Percentiles rank a stretch among this genome's conserved stretches.
Conservation (phyloP, 768 basidiomycete genomes). For the Kwoniella dejecticola region DNA sequence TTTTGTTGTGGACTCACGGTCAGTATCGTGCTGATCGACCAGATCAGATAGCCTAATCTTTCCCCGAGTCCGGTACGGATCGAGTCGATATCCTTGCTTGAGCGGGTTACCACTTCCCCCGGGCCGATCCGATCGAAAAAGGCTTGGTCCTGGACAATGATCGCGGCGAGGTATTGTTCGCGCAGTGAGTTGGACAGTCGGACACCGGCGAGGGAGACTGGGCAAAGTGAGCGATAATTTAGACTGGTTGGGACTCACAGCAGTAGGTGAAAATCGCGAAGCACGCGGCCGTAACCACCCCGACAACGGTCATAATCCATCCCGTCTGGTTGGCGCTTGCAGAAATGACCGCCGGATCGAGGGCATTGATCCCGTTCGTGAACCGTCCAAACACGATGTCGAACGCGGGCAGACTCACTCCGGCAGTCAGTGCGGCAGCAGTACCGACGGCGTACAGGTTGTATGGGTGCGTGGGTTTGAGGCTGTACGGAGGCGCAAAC, state of each 20-base stretch:
- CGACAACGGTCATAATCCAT: slow-evolving; percentile 42
- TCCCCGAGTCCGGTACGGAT: slow-evolving; percentile 40
- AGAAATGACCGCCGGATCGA: slow-evolving; percentile 7
- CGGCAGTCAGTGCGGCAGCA: slow-evolving; percentile 31
- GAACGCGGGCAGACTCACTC: slow-evolving; percentile 38
- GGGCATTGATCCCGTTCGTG: slow-evolving; percentile 35
- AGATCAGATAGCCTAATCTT: slow-evolving; percentile 38
- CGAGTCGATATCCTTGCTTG: slow-evolving; percentile 38
- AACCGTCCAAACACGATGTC: slow-evolving; percentile 44
- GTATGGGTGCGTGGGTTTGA: slow-evolving; percentile 33
- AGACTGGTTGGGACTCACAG: slow-evolving; percentile 28
- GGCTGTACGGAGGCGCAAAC: slow-evolving; percentile 30
- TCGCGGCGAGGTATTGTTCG: slow-evolving; percentile 37
- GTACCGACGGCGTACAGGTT: slow-evolving; percentile 33
- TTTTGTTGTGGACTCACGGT: slow-evolving; percentile 23
- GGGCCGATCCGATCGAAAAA: slow-evolving; percentile 45
- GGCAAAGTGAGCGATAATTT: slow-evolving; percentile 1
- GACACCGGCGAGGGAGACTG: slow-evolving; percentile 36
- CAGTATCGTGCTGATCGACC: slow-evolving; percentile 31
- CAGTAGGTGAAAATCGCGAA: slow-evolving; percentile 28
- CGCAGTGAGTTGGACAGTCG: slow-evolving; percentile 33
- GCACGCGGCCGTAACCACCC: slow-evolving; percentile 24
- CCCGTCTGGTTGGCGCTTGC: slow-evolving; percentile 29
- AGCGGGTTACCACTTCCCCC: slow-evolving; percentile 37
- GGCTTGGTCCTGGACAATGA: slow-evolving; percentile 41